These are phyloP conservation scores for Solanum chaucha DNA, from an alignment of 257 asterid species.

Conservation along the genomic window DNA sequence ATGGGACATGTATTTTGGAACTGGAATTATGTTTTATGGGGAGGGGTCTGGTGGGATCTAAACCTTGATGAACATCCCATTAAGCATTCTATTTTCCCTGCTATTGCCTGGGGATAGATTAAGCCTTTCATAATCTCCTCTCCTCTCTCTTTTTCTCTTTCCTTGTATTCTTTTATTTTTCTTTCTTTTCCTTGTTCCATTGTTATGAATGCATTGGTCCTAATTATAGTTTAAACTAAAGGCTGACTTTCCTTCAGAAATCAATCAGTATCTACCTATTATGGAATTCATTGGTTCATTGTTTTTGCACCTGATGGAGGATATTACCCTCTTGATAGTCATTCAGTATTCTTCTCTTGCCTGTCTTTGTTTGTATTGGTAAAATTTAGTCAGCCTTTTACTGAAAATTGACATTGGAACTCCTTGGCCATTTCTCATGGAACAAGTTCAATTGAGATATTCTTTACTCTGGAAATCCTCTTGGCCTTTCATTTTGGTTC, in stretches of 20 bases:
- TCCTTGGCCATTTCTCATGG: constrained; percentile 75
- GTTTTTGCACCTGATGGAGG: constrained; percentile 48
- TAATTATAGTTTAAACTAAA: constrained; percentile 29
- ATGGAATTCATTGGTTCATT: constrained; percentile 45
- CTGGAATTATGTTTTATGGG: constrained; percentile 43
- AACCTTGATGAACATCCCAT: constrained; percentile 37
- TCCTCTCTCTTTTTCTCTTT: constrained; percentile 33
- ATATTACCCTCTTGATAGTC: constrained; percentile 42
- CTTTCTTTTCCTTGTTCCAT: constrained; percentile 22
- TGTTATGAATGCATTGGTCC: constrained; percentile 53
- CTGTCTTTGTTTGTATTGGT: constrained; percentile 53
- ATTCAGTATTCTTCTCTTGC: constrained; percentile 45
- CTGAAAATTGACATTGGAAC: constrained; percentile 41
- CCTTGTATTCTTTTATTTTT: constrained; percentile 32
- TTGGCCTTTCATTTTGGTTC: constrained; percentile 67
- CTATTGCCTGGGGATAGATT: constrained; percentile 31
- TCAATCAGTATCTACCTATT: constrained; percentile 42
- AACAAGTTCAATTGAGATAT: constrained; percentile 46
- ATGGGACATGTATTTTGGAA: constrained; percentile 61
- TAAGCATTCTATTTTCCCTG: constrained; percentile 32
- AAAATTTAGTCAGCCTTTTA: constrained; percentile 38
- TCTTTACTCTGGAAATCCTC: constrained; percentile 54
- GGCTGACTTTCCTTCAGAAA: constrained; percentile 32
- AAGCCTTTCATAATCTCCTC: constrained; percentile 28
- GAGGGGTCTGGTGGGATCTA: constrained; percentile 18